Evolutionary conservation across 768 basidiomycete genomes (phyloP).

Genomic region (Mycena chlorophos): DNA sequence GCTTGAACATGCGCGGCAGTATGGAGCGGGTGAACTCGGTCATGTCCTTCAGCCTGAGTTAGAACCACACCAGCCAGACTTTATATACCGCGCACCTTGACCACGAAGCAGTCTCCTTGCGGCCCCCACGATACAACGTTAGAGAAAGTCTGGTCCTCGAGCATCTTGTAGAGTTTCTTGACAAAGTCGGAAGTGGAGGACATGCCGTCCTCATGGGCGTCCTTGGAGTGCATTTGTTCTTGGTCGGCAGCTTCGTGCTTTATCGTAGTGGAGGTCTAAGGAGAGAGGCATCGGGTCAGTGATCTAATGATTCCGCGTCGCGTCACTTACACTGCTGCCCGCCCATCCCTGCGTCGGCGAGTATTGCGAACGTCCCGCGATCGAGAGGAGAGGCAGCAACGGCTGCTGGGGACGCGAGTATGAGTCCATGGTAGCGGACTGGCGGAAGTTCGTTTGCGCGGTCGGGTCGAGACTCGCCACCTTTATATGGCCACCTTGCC

Average conservation of each 20-base stretch:
- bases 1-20: slow-evolving; percentile 91
- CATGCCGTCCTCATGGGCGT: slow-evolving; percentile 64
- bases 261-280: too few relatives aligned
- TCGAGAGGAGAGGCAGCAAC: slow-evolving; percentile 21
- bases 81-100: slow-evolving; percentile 58
- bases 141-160: slow-evolving; percentile 73
- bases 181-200: slow-evolving; percentile 89
- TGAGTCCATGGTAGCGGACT: slow-evolving; percentile 17
- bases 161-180: slow-evolving; percentile 94
- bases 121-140: slow-evolving; percentile 83
- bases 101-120: slow-evolving; percentile 84
- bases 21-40: slow-evolving; percentile 92
- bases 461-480: too few relatives aligned
- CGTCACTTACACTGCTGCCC: slow-evolving; percentile 20
- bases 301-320: slow-evolving; percentile 13
- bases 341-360: slow-evolving; percentile 17
- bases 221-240: slow-evolving; percentile 20
- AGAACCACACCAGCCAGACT: slow-evolving; percentile 9
- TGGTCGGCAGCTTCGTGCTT: slow-evolving; percentile 21
- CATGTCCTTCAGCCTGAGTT: slow-evolving; percentile 63
- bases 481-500: slow-evolving; percentile 13
- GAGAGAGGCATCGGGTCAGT: too few relatives aligned
- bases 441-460: too few relatives aligned
- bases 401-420: slow-evolving; percentile 21
- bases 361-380: slow-evolving; percentile 20